These are phyloP conservation scores for Nakataea oryzae DNA, from an alignment of 2,329 filamentous ascomycete genomes.

Conservation along the genomic window DNA sequence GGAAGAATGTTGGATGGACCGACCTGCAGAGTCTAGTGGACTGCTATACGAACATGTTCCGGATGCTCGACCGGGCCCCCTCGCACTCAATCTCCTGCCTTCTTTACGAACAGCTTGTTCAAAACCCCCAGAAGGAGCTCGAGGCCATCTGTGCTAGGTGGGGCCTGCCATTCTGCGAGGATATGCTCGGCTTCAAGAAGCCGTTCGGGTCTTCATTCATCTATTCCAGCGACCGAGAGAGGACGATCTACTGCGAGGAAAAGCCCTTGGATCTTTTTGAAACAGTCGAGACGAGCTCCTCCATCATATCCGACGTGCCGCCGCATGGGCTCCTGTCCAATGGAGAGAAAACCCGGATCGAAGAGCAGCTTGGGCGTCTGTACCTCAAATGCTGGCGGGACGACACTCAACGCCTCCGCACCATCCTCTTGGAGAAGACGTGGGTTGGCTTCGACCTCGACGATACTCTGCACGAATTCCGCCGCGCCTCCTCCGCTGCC, in stretches of 20 bases:
- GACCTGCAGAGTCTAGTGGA: background rate
- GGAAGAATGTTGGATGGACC: background rate
- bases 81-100: background rate
- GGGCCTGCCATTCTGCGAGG: background rate
- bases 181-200: background rate
- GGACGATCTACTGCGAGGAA: background rate
- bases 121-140: background rate
- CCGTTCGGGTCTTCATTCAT: background rate
- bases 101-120: background rate
- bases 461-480: background rate
- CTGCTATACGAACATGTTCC: background rate
- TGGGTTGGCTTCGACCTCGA: background rate
- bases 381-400: background rate
- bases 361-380: background rate
- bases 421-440: background rate
- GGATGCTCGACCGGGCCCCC: background rate
- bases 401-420: background rate
- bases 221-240: background rate
- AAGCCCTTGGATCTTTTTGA: background rate
- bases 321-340: background rate
- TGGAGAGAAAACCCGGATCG: background rate
- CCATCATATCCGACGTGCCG: background rate
- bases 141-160: background rate
- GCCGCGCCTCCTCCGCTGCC: background rate
- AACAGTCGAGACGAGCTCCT: background rate